These are phyloP conservation scores for Amaranthus palmeri DNA, from an alignment of 148 eudicot genomes.

Conservation along the genomic window DNA sequence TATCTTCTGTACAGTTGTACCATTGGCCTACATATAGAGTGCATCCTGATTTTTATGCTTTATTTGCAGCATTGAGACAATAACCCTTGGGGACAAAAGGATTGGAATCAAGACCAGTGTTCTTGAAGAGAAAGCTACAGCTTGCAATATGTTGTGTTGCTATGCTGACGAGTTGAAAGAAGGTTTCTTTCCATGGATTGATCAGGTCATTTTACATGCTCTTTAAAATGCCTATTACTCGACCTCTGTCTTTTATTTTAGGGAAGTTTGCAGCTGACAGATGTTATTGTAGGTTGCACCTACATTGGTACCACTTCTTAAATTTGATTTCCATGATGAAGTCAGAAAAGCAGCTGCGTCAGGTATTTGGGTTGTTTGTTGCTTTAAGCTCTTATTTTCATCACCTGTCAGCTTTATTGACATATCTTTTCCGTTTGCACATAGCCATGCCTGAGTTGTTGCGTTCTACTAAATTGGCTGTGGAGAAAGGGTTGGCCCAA, in stretches of 20 bases:
- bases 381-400: not conserved
- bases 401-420: conserved; percentile 1
- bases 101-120: conserved; percentile 43
- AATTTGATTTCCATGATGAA: conserved; percentile 46
- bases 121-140: conserved; percentile 48
- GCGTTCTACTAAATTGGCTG: conserved; percentile 40
- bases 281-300: conserved; percentile 36
- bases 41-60: too few species aligned
- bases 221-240: not conserved
- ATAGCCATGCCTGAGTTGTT: conserved; percentile 44
- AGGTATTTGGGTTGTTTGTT: conserved; percentile 26
- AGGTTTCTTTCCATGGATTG: conserved; percentile 45
- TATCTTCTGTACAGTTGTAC: too few species aligned
- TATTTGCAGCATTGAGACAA: conserved; percentile 38
- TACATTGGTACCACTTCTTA: conserved; percentile 49
- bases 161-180: conserved; percentile 49
- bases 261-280: conserved; percentile 2
- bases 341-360: conserved; percentile 48
- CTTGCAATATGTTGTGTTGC: conserved; percentile 48
- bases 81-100: conserved; percentile 38
- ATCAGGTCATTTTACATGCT: conserved; percentile 27
- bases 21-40: too few species aligned
- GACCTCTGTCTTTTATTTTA: not conserved
- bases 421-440: not conserved
- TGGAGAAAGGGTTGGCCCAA: conserved; percentile 40